Percentiles rank a stretch among this genome's conserved stretches.
Evolutionary conservation across 305 asterid species (phyloP).

Genomic region (Solanum hybrid): DNA sequence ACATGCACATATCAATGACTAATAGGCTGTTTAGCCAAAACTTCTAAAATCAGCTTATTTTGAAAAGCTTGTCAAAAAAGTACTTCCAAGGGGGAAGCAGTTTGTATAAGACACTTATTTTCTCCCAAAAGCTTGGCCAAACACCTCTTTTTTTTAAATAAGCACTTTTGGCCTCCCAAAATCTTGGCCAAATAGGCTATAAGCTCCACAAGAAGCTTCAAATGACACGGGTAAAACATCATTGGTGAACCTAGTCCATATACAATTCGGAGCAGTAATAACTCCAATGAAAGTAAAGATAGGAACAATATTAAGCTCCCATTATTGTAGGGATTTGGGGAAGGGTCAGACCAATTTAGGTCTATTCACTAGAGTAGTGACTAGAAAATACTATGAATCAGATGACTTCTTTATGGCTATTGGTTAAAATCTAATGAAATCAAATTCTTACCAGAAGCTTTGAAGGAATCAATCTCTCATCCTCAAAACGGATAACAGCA

Average conservation of each 20-base stretch:
- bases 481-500: conserved; percentile 47
- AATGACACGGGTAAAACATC: not conserved
- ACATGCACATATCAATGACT: not conserved
- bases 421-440: not conserved
- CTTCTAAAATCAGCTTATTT: not conserved
- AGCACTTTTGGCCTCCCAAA: not conserved
- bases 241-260: not conserved
- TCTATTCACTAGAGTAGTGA: not conserved
- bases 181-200: not conserved
- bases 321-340: not conserved
- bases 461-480: conserved; percentile 56
- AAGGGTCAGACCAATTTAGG: not conserved
- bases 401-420: not conserved
- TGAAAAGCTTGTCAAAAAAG: not conserved
- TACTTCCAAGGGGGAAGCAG: not conserved
- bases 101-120: not conserved
- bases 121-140: not conserved
- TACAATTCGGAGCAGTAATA: not conserved
- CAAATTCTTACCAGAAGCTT: conserved; percentile 60
- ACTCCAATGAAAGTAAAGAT: not conserved
- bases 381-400: not conserved
- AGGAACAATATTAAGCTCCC: not conserved
- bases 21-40: not conserved
- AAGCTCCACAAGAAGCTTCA: not conserved
- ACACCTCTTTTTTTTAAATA: not conserved